Conservation (phyloP, 371 early-diverging fungal genomes). For the Nematocida ironsii region DNA sequence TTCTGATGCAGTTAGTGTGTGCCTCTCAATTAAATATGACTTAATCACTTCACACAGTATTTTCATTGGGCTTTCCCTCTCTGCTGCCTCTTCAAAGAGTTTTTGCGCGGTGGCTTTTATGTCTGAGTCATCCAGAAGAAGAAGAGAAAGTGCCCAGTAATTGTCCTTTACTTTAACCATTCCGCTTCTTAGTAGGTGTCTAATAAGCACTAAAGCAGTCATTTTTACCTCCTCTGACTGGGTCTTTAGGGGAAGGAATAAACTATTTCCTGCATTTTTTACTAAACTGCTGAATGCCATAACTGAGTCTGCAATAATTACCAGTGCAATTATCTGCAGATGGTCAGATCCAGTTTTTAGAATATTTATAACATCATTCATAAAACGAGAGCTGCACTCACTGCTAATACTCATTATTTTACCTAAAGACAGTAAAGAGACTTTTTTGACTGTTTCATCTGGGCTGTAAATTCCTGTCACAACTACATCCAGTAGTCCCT, state of each 20-base stretch:
- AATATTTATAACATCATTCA: constrained; percentile 21
- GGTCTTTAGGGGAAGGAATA: constrained; percentile 19
- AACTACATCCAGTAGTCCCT: constrained; percentile 55
- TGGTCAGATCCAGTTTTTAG: constrained; percentile 1
- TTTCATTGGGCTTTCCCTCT: constrained; percentile 32
- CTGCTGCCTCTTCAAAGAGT: constrained; percentile 46
- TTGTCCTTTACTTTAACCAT: constrained; percentile 51
- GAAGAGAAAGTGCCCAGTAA: constrained; percentile 46
- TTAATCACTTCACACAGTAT: constrained; percentile 53
- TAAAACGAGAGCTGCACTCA: constrained; percentile 39
- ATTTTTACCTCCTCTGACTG: constrained; percentile 20
- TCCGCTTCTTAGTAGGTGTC: constrained; percentile 49
- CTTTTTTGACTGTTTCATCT: constrained; percentile 19
- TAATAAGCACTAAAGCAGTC: constrained; percentile 42
- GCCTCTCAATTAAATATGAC: constrained; percentile 36
- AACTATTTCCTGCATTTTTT: constrained; percentile 23
- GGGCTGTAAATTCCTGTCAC: background rate
- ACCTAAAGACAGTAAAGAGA: constrained; percentile 42
- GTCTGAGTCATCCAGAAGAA: constrained; percentile 30
- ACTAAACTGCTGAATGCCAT: constrained; percentile 58
- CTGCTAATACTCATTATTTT: constrained; percentile 55
- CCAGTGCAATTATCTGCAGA: constrained; percentile 25
- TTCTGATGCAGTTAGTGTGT: background rate
- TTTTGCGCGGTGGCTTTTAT: background rate
- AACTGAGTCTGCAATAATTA: constrained; percentile 49